A percentile compares a stretch with the other conserved stretches of the same genome.
Conservation (phyloP, 345 rosid species). For the Cardiospermum halicacabum region DNA sequence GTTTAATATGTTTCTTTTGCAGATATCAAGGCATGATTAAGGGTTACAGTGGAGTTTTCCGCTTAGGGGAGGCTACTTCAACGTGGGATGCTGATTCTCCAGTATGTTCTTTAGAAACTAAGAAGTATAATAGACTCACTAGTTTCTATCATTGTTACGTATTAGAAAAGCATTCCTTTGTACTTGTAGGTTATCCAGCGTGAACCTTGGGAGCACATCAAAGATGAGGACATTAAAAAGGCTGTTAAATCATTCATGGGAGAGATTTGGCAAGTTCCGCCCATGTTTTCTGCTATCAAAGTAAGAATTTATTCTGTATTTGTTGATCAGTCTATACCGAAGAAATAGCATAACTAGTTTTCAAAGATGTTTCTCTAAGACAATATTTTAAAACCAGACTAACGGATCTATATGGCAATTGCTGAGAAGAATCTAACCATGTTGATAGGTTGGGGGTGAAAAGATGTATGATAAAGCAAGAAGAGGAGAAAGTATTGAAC, state of each 20-base stretch:
- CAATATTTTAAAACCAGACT: neutral
- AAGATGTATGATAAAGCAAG: slow-evolving; percentile 97
- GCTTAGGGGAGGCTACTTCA: slow-evolving; percentile 97
- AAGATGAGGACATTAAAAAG: slow-evolving; percentile 74
- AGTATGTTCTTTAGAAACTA: slow-evolving; percentile 34
- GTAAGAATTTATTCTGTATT: slow-evolving; percentile 36
- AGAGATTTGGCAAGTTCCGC: slow-evolving; percentile 99
- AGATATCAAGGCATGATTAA: slow-evolving; percentile 93
- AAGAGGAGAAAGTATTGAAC: slow-evolving; percentile 87
- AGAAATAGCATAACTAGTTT: neutral
- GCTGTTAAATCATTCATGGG: slow-evolving; percentile 73
- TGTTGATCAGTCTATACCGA: neutral
- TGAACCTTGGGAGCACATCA: slow-evolving; percentile 96
- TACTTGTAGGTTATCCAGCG: slow-evolving; percentile 75
- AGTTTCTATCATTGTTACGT: neutral
- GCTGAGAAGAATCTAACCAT: neutral
- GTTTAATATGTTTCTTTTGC: slow-evolving; percentile 19
- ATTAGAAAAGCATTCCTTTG: neutral
- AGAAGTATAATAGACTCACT: slow-evolving; percentile 5
- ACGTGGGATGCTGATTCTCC: slow-evolving; percentile 98
- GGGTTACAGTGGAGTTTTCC: slow-evolving; percentile 90
- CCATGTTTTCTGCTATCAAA: slow-evolving; percentile 98
- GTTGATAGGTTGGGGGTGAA: slow-evolving; percentile 81
- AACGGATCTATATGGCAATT: neutral
- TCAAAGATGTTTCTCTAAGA: neutral